These are phyloP conservation scores for Venturiaceae sp. DNA, from an alignment of 2,329 filamentous ascomycete species.

Conservation along the genomic window DNA sequence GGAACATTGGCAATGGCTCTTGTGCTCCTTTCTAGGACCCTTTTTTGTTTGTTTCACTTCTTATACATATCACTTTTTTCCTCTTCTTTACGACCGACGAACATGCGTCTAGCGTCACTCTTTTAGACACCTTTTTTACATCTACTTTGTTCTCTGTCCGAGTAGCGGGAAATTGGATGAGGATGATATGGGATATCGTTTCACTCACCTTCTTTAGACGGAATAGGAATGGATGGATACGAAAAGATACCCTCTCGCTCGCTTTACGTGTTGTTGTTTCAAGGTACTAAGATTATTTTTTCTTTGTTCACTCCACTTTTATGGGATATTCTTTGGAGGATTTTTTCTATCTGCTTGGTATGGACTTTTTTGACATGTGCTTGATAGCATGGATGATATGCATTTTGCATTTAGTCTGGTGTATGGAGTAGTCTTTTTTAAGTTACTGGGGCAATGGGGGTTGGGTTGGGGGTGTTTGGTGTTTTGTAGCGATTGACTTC, in stretches of 20 bases:
- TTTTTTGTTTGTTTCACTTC: not conserved
- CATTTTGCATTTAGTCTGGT: not conserved
- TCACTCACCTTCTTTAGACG: slow-evolving; percentile 1
- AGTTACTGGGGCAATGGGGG: not conserved
- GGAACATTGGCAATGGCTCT: not conserved
- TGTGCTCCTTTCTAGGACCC: not conserved
- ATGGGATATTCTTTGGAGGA: not conserved
- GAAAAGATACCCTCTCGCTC: slow-evolving; percentile 1
- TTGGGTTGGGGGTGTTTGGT: not conserved
- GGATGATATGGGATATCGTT: not conserved
- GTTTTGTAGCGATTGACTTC: not conserved
- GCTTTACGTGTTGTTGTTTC: too few relatives aligned
- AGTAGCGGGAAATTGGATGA: not conserved
- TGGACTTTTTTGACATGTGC: not conserved
- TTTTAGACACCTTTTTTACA: not conserved
- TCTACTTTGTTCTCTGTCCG: not conserved
- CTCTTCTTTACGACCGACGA: not conserved
- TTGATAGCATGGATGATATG: not conserved
- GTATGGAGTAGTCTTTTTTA: not conserved
- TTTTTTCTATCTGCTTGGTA: not conserved
- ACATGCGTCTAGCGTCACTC: not conserved
- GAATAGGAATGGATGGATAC: not conserved
- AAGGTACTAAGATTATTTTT: too few relatives aligned
- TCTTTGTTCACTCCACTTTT: not conserved
- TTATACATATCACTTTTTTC: not conserved